phyloP scores from a whole-genome alignment of 2,329 filamentous ascomycete genomes.

The Monilinia aucupariae region DNA sequence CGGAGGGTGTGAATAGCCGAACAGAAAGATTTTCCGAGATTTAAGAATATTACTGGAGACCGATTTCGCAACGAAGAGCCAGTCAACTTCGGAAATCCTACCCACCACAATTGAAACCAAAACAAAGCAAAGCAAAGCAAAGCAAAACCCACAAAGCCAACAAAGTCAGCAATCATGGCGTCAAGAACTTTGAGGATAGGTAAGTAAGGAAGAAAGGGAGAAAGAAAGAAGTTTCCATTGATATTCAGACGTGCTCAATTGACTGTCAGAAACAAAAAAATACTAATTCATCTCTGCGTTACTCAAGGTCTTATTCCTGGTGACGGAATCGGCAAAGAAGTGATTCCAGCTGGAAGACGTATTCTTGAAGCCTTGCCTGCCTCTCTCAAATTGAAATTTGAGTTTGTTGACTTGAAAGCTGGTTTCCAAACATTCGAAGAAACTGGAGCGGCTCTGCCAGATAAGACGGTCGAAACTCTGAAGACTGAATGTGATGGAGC shows the following conservation, averaged over 20 bases:
- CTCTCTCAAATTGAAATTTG: slow-evolving; percentile 90
- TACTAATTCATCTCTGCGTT: slow-evolving; percentile 13
- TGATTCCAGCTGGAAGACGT: slow-evolving; percentile 89
- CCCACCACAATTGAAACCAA: not conserved
- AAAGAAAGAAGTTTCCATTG: too few relatives aligned
- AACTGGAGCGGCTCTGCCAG: slow-evolving; percentile 81
- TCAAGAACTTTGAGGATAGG: slow-evolving; percentile 63
- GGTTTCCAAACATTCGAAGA: slow-evolving; percentile 91
- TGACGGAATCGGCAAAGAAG: slow-evolving; percentile 96
- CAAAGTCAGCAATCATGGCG: slow-evolving; percentile 45
- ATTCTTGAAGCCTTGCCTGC: slow-evolving; percentile 87
- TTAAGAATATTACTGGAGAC: not conserved
- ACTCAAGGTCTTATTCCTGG: slow-evolving; percentile 83
- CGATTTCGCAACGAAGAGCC: slow-evolving; percentile 1
- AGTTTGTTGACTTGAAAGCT: slow-evolving; percentile 86
- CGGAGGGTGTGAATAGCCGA: not conserved
- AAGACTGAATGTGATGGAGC: slow-evolving; percentile 91
- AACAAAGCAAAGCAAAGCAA: slow-evolving; percentile 5
- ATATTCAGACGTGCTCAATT: not conserved
- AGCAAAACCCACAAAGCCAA: slow-evolving; percentile 9
- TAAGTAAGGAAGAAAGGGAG: too few relatives aligned
- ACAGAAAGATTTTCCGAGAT: not conserved
- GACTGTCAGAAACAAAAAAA: slow-evolving; percentile 5
- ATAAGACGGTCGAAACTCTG: slow-evolving; percentile 84
- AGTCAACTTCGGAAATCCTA: slow-evolving; percentile 2